Conservation (phyloP, 345 rosid species). For the Euphorbia peplus region DNA sequence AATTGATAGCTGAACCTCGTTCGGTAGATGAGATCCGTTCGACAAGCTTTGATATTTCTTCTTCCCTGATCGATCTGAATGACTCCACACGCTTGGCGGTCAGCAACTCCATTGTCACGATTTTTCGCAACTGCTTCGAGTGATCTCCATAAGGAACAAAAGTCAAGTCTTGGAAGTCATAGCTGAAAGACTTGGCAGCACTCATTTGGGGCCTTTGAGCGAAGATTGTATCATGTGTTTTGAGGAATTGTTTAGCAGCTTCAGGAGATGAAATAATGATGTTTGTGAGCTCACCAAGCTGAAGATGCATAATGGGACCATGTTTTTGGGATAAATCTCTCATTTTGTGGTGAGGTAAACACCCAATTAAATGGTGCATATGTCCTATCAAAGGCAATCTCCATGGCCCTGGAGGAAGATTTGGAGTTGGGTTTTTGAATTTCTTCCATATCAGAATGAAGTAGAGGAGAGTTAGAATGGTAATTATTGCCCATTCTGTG, state of each 20-base stretch:
- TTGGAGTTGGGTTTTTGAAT: not conserved
- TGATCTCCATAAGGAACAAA: slow-evolving; percentile 3
- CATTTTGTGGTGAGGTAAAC: not conserved
- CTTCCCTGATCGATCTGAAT: not conserved
- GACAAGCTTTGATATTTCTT: not conserved
- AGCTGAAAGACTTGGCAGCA: not conserved
- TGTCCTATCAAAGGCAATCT: not conserved
- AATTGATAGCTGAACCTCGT: not conserved
- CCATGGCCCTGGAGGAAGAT: slow-evolving; percentile 4
- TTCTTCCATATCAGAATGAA: not conserved
- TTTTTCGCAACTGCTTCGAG: slow-evolving; percentile 7
- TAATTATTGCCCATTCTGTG: too few species aligned
- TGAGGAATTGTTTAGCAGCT: not conserved
- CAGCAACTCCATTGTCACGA: not conserved
- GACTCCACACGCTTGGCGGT: not conserved
- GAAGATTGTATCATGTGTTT: not conserved
- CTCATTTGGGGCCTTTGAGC: not conserved
- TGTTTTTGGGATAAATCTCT: not conserved
- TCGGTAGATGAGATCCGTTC: not conserved
- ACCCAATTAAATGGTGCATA: not conserved
- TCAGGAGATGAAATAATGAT: not conserved
- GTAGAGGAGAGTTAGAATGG: not conserved
- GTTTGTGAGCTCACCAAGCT: not conserved
- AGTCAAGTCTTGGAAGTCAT: not conserved
- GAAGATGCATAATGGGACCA: not conserved